Evolutionary conservation across 2,329 filamentous ascomycete species (phyloP).

Genomic region (Phyllosticta capitalensis): DNA sequence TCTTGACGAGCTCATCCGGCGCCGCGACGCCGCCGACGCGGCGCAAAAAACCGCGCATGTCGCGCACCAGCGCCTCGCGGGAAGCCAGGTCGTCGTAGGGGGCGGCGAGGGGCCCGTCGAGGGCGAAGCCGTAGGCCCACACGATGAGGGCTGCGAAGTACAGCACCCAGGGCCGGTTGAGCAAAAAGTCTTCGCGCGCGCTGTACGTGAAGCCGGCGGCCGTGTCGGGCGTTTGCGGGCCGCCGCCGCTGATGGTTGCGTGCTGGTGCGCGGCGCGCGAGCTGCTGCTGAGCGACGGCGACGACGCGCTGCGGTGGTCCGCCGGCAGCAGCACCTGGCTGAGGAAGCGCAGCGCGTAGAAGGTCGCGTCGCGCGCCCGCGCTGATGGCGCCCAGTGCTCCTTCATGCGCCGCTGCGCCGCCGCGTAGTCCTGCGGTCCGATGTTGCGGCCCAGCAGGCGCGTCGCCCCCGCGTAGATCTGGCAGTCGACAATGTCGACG

Average conservation of each 20-base stretch:
- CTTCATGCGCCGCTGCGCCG: slow-evolving; percentile 73
- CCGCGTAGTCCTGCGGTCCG: slow-evolving; percentile 68
- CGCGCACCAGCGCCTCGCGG: slow-evolving; percentile 56
- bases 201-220: slow-evolving; percentile 48
- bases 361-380: slow-evolving; percentile 80
- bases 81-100: slow-evolving; percentile 42
- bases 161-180: slow-evolving; percentile 90
- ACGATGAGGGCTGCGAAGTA: slow-evolving; percentile 89
- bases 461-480: slow-evolving; percentile 85
- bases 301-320: slow-evolving; percentile 27
- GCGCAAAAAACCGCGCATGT: slow-evolving; percentile 72
- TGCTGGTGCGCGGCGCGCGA: slow-evolving; percentile 4
- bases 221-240: slow-evolving; percentile 22
- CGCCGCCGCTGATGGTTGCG: neutral
- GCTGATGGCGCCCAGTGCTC: slow-evolving; percentile 84
- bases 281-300: neutral
- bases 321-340: slow-evolving; percentile 67
- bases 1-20: slow-evolving; percentile 66
- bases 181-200: slow-evolving; percentile 75
- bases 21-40: slow-evolving; percentile 61
- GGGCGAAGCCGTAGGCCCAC: slow-evolving; percentile 87
- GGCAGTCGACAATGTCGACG: slow-evolving; percentile 92
- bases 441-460: slow-evolving; percentile 79
- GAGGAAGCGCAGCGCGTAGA: slow-evolving; percentile 83
- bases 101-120: slow-evolving; percentile 65